phyloP scores from a whole-genome alignment of 1,284 basidiomycete genomes.

The Boletus sp. region DNA sequence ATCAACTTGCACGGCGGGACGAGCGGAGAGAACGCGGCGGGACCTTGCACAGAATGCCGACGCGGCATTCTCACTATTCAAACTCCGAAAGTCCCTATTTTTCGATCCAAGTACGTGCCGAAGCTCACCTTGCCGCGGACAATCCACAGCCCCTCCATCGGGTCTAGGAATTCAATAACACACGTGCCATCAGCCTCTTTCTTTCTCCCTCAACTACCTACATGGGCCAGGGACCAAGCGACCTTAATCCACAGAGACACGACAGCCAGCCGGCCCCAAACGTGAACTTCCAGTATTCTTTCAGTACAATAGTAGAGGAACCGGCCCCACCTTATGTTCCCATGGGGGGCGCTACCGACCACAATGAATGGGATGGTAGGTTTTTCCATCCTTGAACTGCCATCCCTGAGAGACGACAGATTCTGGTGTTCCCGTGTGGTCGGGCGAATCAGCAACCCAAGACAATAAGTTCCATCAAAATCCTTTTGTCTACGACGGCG shows the following conservation, averaged over 20 bases:
- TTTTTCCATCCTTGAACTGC: neutral
- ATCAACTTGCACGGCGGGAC: neutral
- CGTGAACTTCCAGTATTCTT: neutral
- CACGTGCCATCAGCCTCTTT: no score
- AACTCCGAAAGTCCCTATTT: neutral
- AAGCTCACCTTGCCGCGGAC: no score
- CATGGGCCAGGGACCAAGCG: neutral
- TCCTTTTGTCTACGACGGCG: constrained; percentile 2
- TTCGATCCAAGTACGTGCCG: no score
- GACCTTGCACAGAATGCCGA: neutral
- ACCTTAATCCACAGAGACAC: neutral
- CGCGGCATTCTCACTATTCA: neutral
- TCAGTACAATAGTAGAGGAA: no score
- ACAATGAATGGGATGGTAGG: constrained; percentile 4
- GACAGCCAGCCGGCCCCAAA: neutral
- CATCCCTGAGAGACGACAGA: neutral
- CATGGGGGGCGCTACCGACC: neutral
- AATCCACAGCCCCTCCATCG: no score
- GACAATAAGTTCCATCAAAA: neutral
- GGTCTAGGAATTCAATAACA: no score
- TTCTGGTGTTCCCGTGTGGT: neutral
- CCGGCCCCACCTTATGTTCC: neutral
- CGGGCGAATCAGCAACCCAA: neutral
- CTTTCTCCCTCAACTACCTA: neutral
- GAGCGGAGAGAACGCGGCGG: neutral